Percentiles rank a stretch among this genome's conserved stretches.
These are phyloP conservation scores for Nemania bipapillata DNA, from an alignment of 2,329 filamentous ascomycete species.

Conservation along the genomic window DNA sequence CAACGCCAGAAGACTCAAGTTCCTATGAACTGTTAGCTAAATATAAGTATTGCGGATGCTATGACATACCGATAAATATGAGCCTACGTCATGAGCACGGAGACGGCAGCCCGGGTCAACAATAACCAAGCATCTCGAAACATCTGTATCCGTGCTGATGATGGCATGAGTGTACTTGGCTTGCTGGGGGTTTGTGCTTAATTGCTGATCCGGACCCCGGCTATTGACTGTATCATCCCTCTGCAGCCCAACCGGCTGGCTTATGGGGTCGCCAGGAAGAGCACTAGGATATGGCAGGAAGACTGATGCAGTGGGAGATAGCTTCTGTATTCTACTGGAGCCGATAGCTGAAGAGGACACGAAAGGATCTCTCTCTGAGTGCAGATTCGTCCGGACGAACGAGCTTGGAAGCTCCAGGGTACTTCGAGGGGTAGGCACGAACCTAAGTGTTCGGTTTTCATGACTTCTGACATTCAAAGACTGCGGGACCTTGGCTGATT, in stretches of 20 bases:
- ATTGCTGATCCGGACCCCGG: slow-evolving; percentile 29
- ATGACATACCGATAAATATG: slow-evolving; percentile 59
- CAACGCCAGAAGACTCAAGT: slow-evolving; percentile 52
- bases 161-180: slow-evolving; percentile 49
- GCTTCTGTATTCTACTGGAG: slow-evolving; percentile 57
- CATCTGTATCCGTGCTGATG: slow-evolving; percentile 59
- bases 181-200: slow-evolving; percentile 30
- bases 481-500: slow-evolving; percentile 55
- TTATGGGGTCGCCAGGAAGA: slow-evolving; percentile 28
- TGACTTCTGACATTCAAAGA: slow-evolving; percentile 49
- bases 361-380: slow-evolving; percentile 64
- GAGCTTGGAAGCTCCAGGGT: slow-evolving; percentile 41
- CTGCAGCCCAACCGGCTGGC: slow-evolving; percentile 38
- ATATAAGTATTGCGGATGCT: not conserved
- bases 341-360: slow-evolving; percentile 54
- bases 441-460: slow-evolving; percentile 47
- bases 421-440: slow-evolving; percentile 42
- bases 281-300: slow-evolving; percentile 65
- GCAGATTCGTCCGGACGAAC: slow-evolving; percentile 41
- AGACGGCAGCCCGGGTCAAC: slow-evolving; percentile 51
- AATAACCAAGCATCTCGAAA: slow-evolving; percentile 61
- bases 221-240: slow-evolving; percentile 34
- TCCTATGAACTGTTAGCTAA: slow-evolving; percentile 52
- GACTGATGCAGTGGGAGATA: slow-evolving; percentile 72
- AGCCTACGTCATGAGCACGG: slow-evolving; percentile 54